Conservation (phyloP, 192 early-diverging fungal species). For the Linnemannia elongata region DNA sequence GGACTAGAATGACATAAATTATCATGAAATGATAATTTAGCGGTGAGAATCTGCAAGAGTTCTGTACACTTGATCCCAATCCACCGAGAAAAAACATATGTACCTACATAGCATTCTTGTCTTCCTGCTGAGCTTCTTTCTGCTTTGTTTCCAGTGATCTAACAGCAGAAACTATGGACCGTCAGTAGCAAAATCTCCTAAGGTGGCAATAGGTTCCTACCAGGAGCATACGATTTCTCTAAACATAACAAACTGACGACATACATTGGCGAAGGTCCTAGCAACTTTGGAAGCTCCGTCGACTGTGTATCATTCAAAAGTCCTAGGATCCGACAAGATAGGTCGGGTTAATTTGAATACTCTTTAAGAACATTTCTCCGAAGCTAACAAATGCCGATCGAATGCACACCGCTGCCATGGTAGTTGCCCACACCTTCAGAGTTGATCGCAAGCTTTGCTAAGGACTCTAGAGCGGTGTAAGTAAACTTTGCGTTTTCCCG, state of each 20-base stretch:
- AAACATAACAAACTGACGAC: neutral
- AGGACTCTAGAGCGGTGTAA: conserved; percentile 38
- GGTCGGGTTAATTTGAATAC: neutral
- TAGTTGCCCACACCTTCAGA: conserved; percentile 27
- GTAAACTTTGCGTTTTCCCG: conserved; percentile 49
- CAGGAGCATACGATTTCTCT: too few relatives aligned
- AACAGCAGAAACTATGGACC: neutral
- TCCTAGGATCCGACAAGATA: conserved; percentile 6
- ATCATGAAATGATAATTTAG: neutral
- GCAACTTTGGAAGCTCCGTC: conserved; percentile 35
- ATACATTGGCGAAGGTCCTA: conserved; percentile 55
- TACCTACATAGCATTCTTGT: conserved; percentile 5
- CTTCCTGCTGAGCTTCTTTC: conserved; percentile 32
- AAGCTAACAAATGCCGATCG: too few relatives aligned
- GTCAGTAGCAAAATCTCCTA: neutral
- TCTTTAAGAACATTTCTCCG: neutral
- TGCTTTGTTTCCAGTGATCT: conserved; percentile 49
- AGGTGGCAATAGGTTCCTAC: neutral
- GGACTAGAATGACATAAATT: neutral
- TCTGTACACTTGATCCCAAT: too few relatives aligned
- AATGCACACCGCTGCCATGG: too few relatives aligned
- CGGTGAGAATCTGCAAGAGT: neutral
- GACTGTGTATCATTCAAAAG: conserved; percentile 42
- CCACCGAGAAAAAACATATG: too few relatives aligned
- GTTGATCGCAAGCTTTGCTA: conserved; percentile 32